These are phyloP conservation scores for Xanthoconium purpureum DNA, from an alignment of 768 basidiomycete genomes.

Conservation along the genomic window DNA sequence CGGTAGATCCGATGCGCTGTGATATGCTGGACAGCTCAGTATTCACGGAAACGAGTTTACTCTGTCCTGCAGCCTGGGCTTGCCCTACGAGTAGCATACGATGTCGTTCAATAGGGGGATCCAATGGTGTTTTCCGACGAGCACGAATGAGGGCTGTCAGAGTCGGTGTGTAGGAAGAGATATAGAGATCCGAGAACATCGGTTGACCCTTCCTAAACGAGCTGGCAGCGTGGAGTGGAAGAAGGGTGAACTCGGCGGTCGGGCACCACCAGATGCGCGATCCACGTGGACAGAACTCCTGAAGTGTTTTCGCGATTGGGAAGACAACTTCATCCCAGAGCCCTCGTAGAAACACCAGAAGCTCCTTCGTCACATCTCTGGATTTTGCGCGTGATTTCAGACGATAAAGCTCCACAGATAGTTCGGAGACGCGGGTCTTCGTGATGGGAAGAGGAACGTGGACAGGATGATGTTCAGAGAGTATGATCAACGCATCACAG, in stretches of 20 bases:
- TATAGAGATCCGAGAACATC: neutral
- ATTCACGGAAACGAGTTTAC: neutral
- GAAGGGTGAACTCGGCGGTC: constrained; percentile 4
- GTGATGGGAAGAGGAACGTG: neutral
- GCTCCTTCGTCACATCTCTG: neutral
- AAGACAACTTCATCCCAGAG: constrained; percentile 20
- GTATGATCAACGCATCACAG: constrained; percentile 35
- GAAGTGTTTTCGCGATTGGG: constrained; percentile 13
- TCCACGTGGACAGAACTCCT: neutral
- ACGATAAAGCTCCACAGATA: neutral
- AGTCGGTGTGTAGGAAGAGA: constrained; percentile 7
- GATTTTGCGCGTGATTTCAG: neutral
- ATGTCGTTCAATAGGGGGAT: neutral
- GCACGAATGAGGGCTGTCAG: constrained; percentile 1
- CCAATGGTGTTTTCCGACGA: neutral
- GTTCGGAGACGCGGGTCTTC: neutral
- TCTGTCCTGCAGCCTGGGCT: neutral
- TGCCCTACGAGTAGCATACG: constrained; percentile 4
- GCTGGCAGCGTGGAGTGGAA: constrained; percentile 2
- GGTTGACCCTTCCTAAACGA: neutral
- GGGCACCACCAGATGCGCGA: constrained; percentile 18
- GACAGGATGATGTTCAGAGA: constrained; percentile 1
- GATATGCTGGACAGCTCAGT: neutral
- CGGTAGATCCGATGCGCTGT: neutral
- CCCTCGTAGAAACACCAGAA: constrained; percentile 2